Evolutionary conservation across 768 basidiomycete genomes (phyloP), one percentile per base, ranked within the genome.

Genomic region (Pleurotus tuoliensis): DNA sequence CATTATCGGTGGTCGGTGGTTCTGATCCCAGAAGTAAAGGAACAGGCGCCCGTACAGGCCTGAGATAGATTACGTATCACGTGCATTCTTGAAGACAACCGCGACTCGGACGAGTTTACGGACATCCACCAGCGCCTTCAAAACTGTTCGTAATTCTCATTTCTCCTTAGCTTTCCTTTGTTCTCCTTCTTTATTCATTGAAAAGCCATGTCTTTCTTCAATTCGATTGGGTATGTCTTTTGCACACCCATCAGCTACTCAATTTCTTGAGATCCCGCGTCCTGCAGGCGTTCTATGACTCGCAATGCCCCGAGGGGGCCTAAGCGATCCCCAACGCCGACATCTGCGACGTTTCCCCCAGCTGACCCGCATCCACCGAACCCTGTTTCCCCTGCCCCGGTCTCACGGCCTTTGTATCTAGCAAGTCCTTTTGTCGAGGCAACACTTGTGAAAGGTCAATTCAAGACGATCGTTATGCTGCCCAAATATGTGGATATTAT

Each of bases 401-500:
- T 63, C 2, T 66, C 71, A 39, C 91, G 89, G 63, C 85, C 91
- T 3, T 74, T 98, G 24, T 97, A 95, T 70, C 79, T 98, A 7
- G 94, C 90, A 72, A 91, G 91, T 63, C 96, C 96, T 3, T 99
- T 99, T 67, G 94, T 96, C 52, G 95, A 97, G 67, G 93, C 95
- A 1, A 93, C 96, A 0, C 81, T 99, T 27, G 95, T 99, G 61
- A 98, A 97, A 69, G 97, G 81, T 22, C 96, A 94, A 69, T 98
- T 98, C 78, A 98, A 98, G 75, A 98, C 95, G 1, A 98, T 99
- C 62, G 94, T 98, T 47, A 79, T 82, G 77, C 82, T 95, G 30
- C 97, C 97, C 15, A 97, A 96, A 68, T 98, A 96, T 67, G 92
- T 94, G n/a, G 93, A 97, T 72, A 90, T 94, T 54, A 96, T 94